Base-by-base conservation (phyloP, 2,329 filamentous ascomycete species). In the Rutstroemia sp. region DNA sequence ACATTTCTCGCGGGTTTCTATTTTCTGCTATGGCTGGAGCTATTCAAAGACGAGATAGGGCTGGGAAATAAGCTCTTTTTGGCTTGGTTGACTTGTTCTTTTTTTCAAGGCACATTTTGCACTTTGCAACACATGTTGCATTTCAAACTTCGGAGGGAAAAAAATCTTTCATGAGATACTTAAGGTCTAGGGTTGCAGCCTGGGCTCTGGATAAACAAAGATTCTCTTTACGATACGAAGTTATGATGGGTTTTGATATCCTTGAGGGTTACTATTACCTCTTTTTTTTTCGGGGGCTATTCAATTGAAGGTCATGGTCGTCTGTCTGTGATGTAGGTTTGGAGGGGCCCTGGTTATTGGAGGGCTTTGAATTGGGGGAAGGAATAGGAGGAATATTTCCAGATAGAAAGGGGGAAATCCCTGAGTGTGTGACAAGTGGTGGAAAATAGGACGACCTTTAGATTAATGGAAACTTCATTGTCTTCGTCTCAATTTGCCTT, bases 201-300 rank as follows among this genome's bases (percentile, higher is more conserved):
- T 46, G 23, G 52, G 45, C 52, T 44, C 45, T 54, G 45, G 37
- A 49, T 54, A 42, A 34, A 46, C 39, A 46, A 49, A 49, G 52
- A 49, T 54, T 48, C 38, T 23, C 27, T 54, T 54, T 41, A 54
- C 44, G 52, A 54, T 30, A 54, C 21, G 45, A 54, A 21, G 25
- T 54, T 54, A 54, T 49, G 52, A 54, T 49, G 52, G 45, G 45
- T 49, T 37, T 49, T 44, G 52, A 54, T 54, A 54, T 54, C 52
- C 45, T 42, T 45, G 27, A 30, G 27, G 27, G 27, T 10, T 30
- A 30, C 27, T 30, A 9, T 8, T 30, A 30, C 27, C 27, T 30
- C 27, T 30, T 30, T 30, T 30, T 30, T 30, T 30, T 30, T 30
- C 8, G 7, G 10, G 9, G 27, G 27, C 27, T 9, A 30, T 30